Evolutionary conservation across 345 rosid species (phyloP).

Genomic region (Sisymbrium irio): DNA sequence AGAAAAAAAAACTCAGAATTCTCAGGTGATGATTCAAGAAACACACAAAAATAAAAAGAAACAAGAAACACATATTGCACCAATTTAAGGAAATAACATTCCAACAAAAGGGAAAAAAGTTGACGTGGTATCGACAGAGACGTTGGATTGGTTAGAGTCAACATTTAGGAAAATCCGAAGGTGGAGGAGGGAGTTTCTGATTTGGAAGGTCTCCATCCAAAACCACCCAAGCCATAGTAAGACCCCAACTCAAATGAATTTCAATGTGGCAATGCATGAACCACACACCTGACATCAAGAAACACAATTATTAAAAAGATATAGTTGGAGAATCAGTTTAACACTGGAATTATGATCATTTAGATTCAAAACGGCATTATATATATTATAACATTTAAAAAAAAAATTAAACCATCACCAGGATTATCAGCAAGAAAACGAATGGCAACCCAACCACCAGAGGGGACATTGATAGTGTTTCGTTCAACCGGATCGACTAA

Average conservation of each 20-base stretch:
- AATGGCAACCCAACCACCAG: conserved; percentile 74
- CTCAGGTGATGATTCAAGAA: conserved; percentile 11
- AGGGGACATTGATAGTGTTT: conserved; percentile 64
- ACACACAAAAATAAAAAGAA: conserved; percentile 6
- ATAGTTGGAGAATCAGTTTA: neutral
- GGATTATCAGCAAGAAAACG: conserved; percentile 78
- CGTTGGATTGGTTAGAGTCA: conserved; percentile 37
- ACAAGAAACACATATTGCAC: neutral
- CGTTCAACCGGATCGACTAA: conserved; percentile 71
- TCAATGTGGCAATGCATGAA: conserved; percentile 80
- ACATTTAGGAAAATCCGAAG: conserved; percentile 70
- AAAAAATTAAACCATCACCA: conserved; percentile 35
- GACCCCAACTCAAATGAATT: conserved; percentile 70
- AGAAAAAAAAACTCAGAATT: neutral
- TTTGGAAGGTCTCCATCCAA: conserved; percentile 56
- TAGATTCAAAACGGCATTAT: neutral
- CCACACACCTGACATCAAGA: conserved; percentile 54
- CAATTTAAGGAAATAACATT: neutral
- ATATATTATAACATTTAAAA: neutral
- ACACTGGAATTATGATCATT: neutral
- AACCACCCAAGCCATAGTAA: conserved; percentile 72
- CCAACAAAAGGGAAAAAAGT: neutral
- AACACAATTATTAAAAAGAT: neutral
- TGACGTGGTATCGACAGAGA: conserved; percentile 6
- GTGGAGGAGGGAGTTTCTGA: conserved; percentile 71